These are phyloP conservation scores for Sabuloglossum arenarium DNA, from an alignment of 495 filamentous ascomycete species.

Conservation along the genomic window DNA sequence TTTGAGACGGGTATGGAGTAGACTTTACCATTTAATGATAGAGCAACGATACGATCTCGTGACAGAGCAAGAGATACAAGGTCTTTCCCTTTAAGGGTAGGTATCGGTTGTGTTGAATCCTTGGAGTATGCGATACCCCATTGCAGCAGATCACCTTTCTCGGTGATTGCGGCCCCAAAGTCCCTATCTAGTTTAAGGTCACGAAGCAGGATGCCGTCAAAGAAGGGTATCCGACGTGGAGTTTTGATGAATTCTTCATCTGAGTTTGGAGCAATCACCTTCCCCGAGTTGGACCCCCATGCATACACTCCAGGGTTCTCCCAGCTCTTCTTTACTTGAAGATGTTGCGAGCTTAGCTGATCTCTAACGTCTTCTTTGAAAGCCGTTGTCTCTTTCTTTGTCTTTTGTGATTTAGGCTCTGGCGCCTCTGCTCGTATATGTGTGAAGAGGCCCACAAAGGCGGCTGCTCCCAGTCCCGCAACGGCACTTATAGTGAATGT, in stretches of 20 bases:
- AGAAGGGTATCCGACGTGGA: conserved; percentile 59
- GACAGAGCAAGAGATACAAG: conserved; percentile 52
- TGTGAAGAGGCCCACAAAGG: not conserved
- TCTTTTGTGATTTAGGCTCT: not conserved
- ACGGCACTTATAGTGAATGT: not conserved
- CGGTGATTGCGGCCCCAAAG: conserved; percentile 74
- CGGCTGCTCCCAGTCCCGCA: not conserved
- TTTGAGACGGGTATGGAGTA: conserved; percentile 71
- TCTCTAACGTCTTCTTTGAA: conserved; percentile 52
- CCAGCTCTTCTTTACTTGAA: conserved; percentile 73
- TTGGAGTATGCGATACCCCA: conserved; percentile 67
- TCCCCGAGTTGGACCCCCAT: conserved; percentile 80
- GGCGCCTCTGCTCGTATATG: not conserved
- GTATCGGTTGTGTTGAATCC: conserved; percentile 32
- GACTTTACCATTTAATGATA: conserved; percentile 56
- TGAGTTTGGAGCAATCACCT: conserved; percentile 68
- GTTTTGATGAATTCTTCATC: conserved; percentile 55
- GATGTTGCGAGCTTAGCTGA: conserved; percentile 50
- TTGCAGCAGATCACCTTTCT: conserved; percentile 75
- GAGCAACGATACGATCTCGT: conserved; percentile 59
- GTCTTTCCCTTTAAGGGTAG: conserved; percentile 66
- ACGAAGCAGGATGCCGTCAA: conserved; percentile 64
- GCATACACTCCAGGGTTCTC: conserved; percentile 79
- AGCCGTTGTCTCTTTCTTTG: conserved; percentile 10
- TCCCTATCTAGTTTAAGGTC: conserved; percentile 71